A percentile compares a stretch with the other conserved stretches of the same genome.
phyloP scores from a whole-genome alignment of 495 filamentous ascomycete genomes.

The Choiromyces venosus region DNA sequence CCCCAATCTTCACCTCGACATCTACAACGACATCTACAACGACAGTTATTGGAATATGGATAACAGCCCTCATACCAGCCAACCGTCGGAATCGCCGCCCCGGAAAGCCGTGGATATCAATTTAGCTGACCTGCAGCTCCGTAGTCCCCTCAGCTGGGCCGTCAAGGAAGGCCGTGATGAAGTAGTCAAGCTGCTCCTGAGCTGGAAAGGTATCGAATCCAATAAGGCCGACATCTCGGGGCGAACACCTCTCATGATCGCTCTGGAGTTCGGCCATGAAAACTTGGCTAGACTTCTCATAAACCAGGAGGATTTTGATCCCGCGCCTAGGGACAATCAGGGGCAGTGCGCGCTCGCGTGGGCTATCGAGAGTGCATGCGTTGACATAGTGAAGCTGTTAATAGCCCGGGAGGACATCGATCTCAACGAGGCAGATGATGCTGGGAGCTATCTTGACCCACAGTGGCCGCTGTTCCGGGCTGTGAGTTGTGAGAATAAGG shows the following conservation, averaged over 20 bases:
- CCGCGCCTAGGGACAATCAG: neutral
- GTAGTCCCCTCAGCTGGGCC: constrained; percentile 41
- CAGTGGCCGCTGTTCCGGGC: constrained; percentile 40
- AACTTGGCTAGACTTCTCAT: neutral
- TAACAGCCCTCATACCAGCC: neutral
- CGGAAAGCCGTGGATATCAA: neutral
- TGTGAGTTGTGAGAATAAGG: constrained; percentile 33
- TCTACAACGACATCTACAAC: neutral
- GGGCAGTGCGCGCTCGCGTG: constrained; percentile 19
- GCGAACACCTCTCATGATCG: constrained; percentile 11
- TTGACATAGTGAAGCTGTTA: constrained; percentile 39
- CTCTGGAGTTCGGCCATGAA: neutral
- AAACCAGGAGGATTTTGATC: neutral
- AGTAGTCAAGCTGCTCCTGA: constrained; percentile 36
- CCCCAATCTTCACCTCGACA: neutral
- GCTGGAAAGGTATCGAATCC: constrained; percentile 4
- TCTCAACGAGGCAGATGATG: constrained; percentile 5
- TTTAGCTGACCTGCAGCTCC: neutral
- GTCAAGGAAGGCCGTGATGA: constrained; percentile 33
- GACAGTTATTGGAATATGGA: neutral
- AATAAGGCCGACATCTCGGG: constrained; percentile 17
- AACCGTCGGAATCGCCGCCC: neutral
- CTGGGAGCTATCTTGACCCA: constrained; percentile 5
- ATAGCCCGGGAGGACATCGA: constrained; percentile 12
- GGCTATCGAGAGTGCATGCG: constrained; percentile 39